A percentile compares a stretch with the other conserved stretches of the same genome.
Conservation (phyloP, 2,329 filamentous ascomycete species). For the Trichoderma breve region DNA sequence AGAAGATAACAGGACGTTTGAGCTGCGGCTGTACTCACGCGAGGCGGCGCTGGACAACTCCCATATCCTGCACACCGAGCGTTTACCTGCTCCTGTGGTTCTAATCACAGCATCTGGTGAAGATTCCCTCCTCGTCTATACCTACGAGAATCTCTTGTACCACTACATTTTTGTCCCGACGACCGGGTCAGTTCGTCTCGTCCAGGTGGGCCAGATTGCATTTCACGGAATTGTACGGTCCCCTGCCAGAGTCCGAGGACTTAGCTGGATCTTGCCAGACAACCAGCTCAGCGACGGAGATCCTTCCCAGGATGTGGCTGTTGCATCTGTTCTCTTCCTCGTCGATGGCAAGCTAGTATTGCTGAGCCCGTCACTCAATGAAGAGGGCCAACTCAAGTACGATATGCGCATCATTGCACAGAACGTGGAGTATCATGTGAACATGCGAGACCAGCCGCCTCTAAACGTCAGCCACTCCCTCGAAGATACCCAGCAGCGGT, state of each 20-base stretch:
- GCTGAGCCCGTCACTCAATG: constrained; percentile 80
- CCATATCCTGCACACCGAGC: constrained; percentile 72
- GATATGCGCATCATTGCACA: constrained; percentile 97
- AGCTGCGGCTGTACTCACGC: constrained; percentile 89
- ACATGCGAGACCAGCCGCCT: constrained; percentile 79
- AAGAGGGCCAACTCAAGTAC: constrained; percentile 85
- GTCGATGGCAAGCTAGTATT: constrained; percentile 95
- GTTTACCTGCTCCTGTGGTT: constrained; percentile 81
- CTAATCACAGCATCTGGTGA: constrained; percentile 85
- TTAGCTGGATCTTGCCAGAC: constrained; percentile 95
- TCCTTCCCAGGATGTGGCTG: constrained; percentile 90
- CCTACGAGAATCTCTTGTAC: constrained; percentile 91
- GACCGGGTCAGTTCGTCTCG: constrained; percentile 67
- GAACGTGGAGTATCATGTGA: constrained; percentile 91
- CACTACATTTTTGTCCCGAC: constrained; percentile 85
- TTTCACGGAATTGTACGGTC: constrained; percentile 96
- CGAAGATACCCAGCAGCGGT: constrained; percentile 27
- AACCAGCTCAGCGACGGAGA: constrained; percentile 86
- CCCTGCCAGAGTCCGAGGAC: constrained; percentile 83
- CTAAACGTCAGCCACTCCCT: constrained; percentile 33
- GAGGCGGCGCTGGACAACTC: constrained; percentile 74
- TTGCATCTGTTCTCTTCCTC: constrained; percentile 91
- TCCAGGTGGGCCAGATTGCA: constrained; percentile 96
- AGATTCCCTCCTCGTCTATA: constrained; percentile 94
- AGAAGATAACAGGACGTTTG: constrained; percentile 78